Evolutionary conservation across 495 filamentous ascomycete genomes (phyloP).

Genomic region (Aspergillus wentii): DNA sequence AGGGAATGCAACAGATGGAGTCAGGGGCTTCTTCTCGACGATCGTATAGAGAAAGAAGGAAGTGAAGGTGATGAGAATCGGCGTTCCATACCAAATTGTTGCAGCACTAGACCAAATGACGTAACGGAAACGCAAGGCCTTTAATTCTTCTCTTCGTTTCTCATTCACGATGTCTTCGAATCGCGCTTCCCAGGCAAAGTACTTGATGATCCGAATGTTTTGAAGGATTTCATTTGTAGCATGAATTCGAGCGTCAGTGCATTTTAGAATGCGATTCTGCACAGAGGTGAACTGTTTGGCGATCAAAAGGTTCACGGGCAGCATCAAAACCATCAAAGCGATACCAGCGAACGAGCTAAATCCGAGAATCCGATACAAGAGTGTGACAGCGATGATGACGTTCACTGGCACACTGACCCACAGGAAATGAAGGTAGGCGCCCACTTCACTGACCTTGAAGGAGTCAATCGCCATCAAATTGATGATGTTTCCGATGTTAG

Average conservation of each 20-base stretch:
- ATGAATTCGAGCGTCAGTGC: constrained; percentile 94
- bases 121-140: constrained; percentile 73
- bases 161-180: constrained; percentile 85
- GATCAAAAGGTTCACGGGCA: constrained; percentile 85
- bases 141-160: constrained; percentile 75
- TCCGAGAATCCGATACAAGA: constrained; percentile 87
- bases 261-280: constrained; percentile 87
- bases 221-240: constrained; percentile 95
- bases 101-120: constrained; percentile 88
- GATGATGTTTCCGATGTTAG: constrained; percentile 92
- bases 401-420: constrained; percentile 83
- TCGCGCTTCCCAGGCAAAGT: constrained; percentile 96
- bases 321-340: constrained; percentile 79
- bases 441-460: constrained; percentile 93
- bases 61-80: constrained; percentile 91
- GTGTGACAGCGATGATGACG: constrained; percentile 63
- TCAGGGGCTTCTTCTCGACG: constrained; percentile 81
- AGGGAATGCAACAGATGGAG: constrained; percentile 93
- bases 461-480: constrained; percentile 99
- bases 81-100: constrained; percentile 94
- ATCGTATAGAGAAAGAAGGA: constrained; percentile 92
- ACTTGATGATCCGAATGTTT: constrained; percentile 99
- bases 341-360: constrained; percentile 93
- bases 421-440: constrained; percentile 87
- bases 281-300: constrained; percentile 76